A percentile compares a stretch with the other conserved stretches of the same genome.
These are phyloP conservation scores for Acer saccharum DNA, from an alignment of 345 rosid species.

Conservation along the genomic window DNA sequence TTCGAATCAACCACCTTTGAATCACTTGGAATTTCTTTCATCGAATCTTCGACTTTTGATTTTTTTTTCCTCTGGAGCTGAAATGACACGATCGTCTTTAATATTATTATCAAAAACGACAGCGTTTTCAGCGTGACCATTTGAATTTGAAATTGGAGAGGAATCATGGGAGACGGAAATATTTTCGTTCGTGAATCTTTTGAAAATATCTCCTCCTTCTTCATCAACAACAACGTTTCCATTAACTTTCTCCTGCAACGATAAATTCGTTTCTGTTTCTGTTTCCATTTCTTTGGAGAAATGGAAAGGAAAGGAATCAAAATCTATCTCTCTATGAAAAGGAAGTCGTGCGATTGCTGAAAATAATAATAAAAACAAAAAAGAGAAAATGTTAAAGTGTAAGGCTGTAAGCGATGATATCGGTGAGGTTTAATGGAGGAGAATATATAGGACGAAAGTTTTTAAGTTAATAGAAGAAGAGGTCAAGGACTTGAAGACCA, in stretches of 20 bases:
- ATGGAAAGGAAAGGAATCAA: conserved; percentile 3
- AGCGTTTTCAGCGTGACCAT: not conserved
- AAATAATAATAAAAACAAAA: no score
- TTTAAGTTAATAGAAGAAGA: conserved; percentile 4
- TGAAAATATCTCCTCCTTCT: no score
- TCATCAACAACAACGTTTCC: no score
- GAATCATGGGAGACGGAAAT: not conserved
- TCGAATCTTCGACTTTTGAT: conserved; percentile 4
- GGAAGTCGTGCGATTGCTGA: not conserved
- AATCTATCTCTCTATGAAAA: conserved; percentile 7
- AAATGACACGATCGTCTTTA: no score
- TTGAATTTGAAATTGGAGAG: conserved; percentile 11
- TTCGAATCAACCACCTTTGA: not conserved
- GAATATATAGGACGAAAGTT: not conserved
- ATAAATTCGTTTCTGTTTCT: not conserved
- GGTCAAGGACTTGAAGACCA: conserved; percentile 27
- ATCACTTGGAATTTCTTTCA: no score
- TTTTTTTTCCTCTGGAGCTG: no score
- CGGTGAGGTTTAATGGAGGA: conserved; percentile 27
- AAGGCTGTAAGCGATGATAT: conserved; percentile 16
- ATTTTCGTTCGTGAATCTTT: no score
- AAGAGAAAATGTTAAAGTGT: no score
- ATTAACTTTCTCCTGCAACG: not conserved
- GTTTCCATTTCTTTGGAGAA: not conserved
- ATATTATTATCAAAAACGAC: not conserved